A percentile compares a stretch with the other conserved stretches of the same genome.
Evolutionary conservation across 805 yeast species (phyloP).

Genomic region (Ogataea naganishii): DNA sequence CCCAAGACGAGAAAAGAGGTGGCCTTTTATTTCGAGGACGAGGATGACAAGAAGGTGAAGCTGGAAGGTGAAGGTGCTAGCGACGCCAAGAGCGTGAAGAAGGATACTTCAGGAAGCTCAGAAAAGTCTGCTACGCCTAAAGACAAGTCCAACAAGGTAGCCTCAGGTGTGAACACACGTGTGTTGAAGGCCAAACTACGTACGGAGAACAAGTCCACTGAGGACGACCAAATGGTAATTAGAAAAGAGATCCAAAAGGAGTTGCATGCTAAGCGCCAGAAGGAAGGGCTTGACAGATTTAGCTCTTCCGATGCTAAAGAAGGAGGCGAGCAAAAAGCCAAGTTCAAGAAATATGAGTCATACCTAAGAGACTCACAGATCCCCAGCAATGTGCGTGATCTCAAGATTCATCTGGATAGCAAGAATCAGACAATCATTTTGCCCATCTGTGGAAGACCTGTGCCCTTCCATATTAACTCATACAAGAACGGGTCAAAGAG

Average conservation of each 20-base stretch:
- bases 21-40: slow-evolving; percentile 75
- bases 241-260: slow-evolving; percentile 77
- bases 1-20: slow-evolving; percentile 66
- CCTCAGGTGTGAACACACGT: slow-evolving; percentile 41
- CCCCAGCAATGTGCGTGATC: slow-evolving; percentile 73
- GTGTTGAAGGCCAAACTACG: slow-evolving; percentile 73
- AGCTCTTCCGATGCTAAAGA: slow-evolving; percentile 71
- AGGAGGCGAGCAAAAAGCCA: slow-evolving; percentile 50
- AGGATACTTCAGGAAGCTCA: slow-evolving; percentile 6
- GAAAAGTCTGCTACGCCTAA: slow-evolving; percentile 4
- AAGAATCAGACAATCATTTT: slow-evolving; percentile 82
- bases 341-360: slow-evolving; percentile 90
- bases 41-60: slow-evolving; percentile 35
- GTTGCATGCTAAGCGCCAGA: slow-evolving; percentile 76
- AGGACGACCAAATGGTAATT: slow-evolving; percentile 71
- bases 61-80: slow-evolving; percentile 7
- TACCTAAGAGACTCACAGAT: slow-evolving; percentile 90
- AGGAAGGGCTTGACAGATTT: slow-evolving; percentile 77
- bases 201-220: slow-evolving; percentile 63
- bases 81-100: slow-evolving; percentile 4
- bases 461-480: slow-evolving; percentile 92
- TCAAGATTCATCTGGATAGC: slow-evolving; percentile 79
- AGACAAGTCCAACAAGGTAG: slow-evolving; percentile 14
- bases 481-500: slow-evolving; percentile 91
- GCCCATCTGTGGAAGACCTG: slow-evolving; percentile 93